Evolutionary conservation across 2,329 filamentous ascomycete species (phyloP).

Genomic region (Xylaria arbuscula): DNA sequence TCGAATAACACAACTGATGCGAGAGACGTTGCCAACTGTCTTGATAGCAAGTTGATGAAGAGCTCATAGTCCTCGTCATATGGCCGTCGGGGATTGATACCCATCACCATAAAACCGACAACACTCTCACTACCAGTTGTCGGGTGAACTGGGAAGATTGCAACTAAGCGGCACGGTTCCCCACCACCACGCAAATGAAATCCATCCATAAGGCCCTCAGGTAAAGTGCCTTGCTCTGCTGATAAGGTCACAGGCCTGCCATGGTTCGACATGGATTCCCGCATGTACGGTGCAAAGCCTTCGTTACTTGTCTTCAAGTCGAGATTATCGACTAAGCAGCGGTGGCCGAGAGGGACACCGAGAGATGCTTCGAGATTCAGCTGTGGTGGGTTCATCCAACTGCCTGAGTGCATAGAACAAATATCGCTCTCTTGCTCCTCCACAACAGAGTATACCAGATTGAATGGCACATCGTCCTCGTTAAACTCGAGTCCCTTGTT

Average conservation of each 20-base stretch:
- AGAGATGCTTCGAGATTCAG: conserved; percentile 78
- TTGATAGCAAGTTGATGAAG: conserved; percentile 78
- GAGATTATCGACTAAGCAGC: conserved; percentile 68
- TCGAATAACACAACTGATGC: conserved; percentile 86
- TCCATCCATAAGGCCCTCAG: conserved; percentile 71
- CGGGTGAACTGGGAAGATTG: conserved; percentile 82
- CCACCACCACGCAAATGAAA: conserved; percentile 77
- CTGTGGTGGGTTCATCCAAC: conserved; percentile 68
- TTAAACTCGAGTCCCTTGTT: conserved; percentile 77
- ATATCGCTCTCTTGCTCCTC: conserved; percentile 78
- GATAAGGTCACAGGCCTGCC: conserved; percentile 75
- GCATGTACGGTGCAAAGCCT: conserved; percentile 80
- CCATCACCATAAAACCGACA: conserved; percentile 82
- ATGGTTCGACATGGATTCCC: conserved; percentile 75
- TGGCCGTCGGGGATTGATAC: conserved; percentile 79
- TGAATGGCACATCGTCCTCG: conserved; percentile 79
- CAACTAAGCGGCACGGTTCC: conserved; percentile 75
- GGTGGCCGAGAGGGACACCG: conserved; percentile 74
- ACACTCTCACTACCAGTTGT: conserved; percentile 76
- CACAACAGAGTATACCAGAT: conserved; percentile 78
- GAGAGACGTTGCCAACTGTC: conserved; percentile 82
- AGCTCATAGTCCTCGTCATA: conserved; percentile 85
- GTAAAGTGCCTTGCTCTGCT: conserved; percentile 73
- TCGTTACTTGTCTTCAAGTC: conserved; percentile 76
- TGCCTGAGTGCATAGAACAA: conserved; percentile 77